Conservation (phyloP, 2,329 filamentous ascomycete species). For the Apiospora phragmitis region DNA sequence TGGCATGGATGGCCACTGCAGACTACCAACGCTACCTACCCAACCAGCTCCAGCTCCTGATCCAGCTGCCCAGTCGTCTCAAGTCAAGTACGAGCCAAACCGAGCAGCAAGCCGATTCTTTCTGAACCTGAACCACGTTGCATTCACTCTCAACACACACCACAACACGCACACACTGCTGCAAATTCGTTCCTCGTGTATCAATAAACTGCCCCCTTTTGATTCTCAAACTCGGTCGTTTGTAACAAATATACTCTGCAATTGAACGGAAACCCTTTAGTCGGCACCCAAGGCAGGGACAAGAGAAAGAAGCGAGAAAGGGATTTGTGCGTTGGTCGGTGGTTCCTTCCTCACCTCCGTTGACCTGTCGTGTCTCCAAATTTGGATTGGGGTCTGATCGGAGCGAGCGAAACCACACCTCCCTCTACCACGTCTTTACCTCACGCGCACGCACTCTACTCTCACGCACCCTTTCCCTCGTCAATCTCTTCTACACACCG, state of each 20-base stretch:
- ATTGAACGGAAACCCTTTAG: neutral
- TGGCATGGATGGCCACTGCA: neutral
- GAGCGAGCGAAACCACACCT: constrained; percentile 2
- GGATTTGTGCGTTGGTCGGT: neutral
- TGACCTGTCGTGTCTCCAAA: neutral
- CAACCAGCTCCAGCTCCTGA: neutral
- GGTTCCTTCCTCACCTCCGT: constrained; percentile 2
- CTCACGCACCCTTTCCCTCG: neutral
- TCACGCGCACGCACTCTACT: neutral
- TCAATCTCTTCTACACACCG: constrained; percentile 3
- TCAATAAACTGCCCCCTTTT: neutral
- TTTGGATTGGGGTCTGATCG: neutral
- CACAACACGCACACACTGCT: neutral
- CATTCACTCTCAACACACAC: neutral
- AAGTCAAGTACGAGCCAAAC: neutral
- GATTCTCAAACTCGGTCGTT: neutral
- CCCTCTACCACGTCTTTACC: neutral
- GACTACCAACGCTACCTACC: neutral
- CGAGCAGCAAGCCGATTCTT: neutral
- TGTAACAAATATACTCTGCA: neutral
- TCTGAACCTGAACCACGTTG: neutral
- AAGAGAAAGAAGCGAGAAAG: neutral
- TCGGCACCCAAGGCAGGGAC: neutral
- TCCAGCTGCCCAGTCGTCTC: neutral
- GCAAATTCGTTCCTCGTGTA: neutral